These are phyloP conservation scores for Naegleria lovaniensis DNA, from an alignment of 208 protist genomes.

Conservation along the genomic window DNA sequence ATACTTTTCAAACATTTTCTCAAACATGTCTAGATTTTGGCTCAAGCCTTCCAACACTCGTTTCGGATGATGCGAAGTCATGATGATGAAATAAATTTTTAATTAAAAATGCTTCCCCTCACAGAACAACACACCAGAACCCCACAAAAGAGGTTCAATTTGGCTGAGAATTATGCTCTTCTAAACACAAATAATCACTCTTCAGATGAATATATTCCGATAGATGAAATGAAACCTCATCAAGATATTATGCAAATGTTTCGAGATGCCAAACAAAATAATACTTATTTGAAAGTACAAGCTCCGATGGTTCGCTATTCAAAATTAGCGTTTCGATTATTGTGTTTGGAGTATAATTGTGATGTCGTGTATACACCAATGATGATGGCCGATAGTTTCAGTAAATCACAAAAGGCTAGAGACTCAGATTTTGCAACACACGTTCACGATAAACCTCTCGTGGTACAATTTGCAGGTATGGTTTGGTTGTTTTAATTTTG, in stretches of 20 bases:
- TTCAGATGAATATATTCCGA: not conserved
- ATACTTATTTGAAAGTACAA: not conserved
- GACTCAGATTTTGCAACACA: slow-evolving; percentile 69
- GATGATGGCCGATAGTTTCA: not conserved
- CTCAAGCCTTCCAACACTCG: not conserved
- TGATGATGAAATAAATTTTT: too few species aligned
- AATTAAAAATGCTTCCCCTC: too few species aligned
- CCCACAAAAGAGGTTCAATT: too few species aligned
- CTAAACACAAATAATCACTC: too few species aligned
- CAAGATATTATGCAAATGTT: not conserved
- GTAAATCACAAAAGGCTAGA: slow-evolving; percentile 45
- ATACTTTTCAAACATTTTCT: not conserved
- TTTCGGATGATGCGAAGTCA: too few species aligned
- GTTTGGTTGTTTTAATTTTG: too few species aligned
- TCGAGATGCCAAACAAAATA: not conserved
- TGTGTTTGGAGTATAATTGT: not conserved
- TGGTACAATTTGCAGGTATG: slow-evolving; percentile 65
- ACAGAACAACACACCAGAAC: too few species aligned
- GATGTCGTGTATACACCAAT: slow-evolving; percentile 20
- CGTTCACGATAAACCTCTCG: slow-evolving; percentile 56
- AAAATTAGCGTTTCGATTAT: not conserved
- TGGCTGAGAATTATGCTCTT: too few species aligned
- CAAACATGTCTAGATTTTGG: not conserved
- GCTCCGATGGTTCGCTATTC: slow-evolving; percentile 19
- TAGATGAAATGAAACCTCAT: not conserved